These are phyloP conservation scores for Hypoxylon sp. DNA, from an alignment of 2,329 filamentous ascomycete species.

Conservation along the genomic window DNA sequence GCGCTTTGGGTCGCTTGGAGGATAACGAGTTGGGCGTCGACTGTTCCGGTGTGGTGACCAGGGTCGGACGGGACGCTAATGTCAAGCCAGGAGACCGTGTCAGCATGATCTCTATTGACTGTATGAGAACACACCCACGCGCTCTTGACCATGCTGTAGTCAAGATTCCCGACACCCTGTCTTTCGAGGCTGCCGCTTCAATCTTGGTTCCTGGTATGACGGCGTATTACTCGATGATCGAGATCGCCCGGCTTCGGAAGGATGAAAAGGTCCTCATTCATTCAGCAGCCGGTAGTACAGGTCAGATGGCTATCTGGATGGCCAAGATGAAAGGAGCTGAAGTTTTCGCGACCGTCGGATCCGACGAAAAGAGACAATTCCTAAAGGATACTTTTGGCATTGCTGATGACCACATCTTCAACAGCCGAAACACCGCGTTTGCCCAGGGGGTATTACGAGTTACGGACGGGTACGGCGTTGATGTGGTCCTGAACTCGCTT, in stretches of 20 bases:
- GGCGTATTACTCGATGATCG: slow-evolving; percentile 34
- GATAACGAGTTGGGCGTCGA: slow-evolving; percentile 35
- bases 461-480: slow-evolving; percentile 54
- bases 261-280: slow-evolving; percentile 40
- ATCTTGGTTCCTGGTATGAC: slow-evolving; percentile 30
- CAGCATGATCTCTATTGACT: slow-evolving; percentile 26
- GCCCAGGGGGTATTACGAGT: slow-evolving; percentile 49
- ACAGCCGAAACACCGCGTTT: slow-evolving; percentile 53
- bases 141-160: slow-evolving; percentile 24
- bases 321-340: slow-evolving; percentile 37
- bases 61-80: slow-evolving; percentile 24
- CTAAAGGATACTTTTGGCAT: slow-evolving; percentile 53
- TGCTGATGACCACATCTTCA: slow-evolving; percentile 54
- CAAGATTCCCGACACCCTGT: slow-evolving; percentile 36
- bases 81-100: slow-evolving; percentile 33
- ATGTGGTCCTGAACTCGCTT: slow-evolving; percentile 55
- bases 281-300: slow-evolving; percentile 36
- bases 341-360: slow-evolving; percentile 53
- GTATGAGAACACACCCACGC: slow-evolving; percentile 35
- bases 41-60: slow-evolving; percentile 37
- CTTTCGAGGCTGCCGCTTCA: slow-evolving; percentile 31
- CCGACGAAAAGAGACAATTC: slow-evolving; percentile 53
- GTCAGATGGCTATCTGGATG: slow-evolving; percentile 37
- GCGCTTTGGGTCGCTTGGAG: slow-evolving; percentile 32
- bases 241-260: slow-evolving; percentile 25